These are phyloP conservation scores for Fusarium dlaminii DNA, from an alignment of 2,329 filamentous ascomycete genomes.

Conservation along the genomic window DNA sequence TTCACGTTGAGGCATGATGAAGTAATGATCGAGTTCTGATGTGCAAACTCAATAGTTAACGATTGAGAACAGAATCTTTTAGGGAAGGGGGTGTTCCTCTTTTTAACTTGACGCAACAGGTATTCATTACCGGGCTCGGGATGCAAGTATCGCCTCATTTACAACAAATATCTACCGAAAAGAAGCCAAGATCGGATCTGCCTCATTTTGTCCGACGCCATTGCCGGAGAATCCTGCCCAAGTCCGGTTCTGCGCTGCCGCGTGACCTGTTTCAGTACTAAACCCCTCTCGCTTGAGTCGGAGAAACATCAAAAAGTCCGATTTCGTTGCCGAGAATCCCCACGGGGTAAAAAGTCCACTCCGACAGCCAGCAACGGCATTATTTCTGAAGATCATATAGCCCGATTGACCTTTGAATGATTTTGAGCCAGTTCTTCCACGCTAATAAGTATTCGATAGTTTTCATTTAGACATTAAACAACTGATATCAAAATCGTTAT, in stretches of 20 bases:
- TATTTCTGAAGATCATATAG: background rate
- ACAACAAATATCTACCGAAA: background rate
- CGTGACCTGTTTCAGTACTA: background rate
- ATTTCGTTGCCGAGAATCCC: background rate
- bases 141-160: background rate
- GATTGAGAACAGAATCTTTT: too few relatives aligned
- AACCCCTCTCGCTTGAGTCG: background rate
- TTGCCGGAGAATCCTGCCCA: background rate
- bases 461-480: background rate
- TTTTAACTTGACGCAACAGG: background rate
- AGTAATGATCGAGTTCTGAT: accelerated
- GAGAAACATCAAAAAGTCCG: background rate
- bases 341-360: background rate
- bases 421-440: accelerated
- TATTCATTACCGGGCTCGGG: background rate
- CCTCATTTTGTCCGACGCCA: background rate
- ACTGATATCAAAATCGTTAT: too few relatives aligned
- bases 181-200: background rate
- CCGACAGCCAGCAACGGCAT: background rate
- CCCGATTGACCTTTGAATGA: background rate
- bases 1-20: conserved; percentile 44
- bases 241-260: background rate
- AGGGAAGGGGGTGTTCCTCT: too few relatives aligned
- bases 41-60: background rate
- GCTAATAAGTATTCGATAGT: accelerated